Conservation (phyloP, 192 early-diverging fungal genomes). For the Entophlyctis luteolus region DNA sequence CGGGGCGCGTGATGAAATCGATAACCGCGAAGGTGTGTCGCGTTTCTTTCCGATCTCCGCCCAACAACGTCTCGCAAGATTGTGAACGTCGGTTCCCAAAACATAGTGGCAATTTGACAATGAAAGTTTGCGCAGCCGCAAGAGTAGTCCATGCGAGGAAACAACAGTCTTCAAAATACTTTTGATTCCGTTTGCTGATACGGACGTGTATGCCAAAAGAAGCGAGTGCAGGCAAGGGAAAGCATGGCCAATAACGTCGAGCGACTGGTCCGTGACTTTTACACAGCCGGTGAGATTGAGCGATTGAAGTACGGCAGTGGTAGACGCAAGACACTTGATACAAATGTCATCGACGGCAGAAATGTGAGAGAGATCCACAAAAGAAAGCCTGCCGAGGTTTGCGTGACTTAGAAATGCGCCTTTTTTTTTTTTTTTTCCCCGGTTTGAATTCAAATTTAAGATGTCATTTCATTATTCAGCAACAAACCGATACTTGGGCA, state of each 20-base stretch:
- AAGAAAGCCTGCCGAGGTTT: not conserved
- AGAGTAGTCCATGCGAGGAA: no score
- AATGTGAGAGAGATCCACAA: slow-evolving; percentile 7
- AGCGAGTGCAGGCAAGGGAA: not conserved
- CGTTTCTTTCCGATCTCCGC: slow-evolving; percentile 4
- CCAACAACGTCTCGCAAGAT: slow-evolving; percentile 6
- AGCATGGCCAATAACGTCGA: not conserved
- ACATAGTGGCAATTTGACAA: slow-evolving; percentile 16
- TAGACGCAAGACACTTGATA: not conserved
- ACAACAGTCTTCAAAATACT: no score
- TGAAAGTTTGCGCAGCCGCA: not conserved
- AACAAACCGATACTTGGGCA: not conserved
- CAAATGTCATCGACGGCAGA: slow-evolving; percentile 6
- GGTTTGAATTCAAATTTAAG: no score
- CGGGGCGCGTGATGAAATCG: no score
- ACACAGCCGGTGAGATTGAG: not conserved
- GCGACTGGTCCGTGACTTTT: not conserved
- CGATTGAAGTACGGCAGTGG: not conserved
- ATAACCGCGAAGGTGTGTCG: no score
- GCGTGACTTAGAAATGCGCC: not conserved
- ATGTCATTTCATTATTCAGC: no score
- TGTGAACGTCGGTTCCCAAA: slow-evolving; percentile 12
- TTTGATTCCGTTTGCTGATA: slow-evolving; percentile 3
- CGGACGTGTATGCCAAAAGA: not conserved
- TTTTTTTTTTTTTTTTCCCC: not conserved